Base-by-base conservation (phyloP, 441 rosid species). In the Pelargonium myrrhifolium region DNA sequence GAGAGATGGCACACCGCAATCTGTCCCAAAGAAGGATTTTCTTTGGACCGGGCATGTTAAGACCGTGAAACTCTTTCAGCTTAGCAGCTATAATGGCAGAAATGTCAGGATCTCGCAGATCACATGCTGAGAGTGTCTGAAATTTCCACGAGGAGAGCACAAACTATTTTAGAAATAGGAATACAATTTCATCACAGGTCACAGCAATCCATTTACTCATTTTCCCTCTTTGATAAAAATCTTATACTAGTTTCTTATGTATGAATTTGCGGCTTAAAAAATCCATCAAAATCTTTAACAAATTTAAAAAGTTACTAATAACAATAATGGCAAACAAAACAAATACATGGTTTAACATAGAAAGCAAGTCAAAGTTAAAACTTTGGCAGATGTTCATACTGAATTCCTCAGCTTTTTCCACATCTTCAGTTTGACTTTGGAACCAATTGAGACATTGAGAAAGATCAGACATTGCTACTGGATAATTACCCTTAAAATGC, bases 81-180 rank as follows among this genome's bases (percentile, higher is more conserved):
- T 87, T 93, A 72, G 86, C 79, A 1, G 96, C 97, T 89, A 88
- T 82, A 45, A 86, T 89, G 66, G 76, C 81, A 68, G 96, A 91
- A 75, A 82, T 80, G 66, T 62, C 82, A 11, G 90, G 90, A 84
- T 91, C 87, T 74, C 84, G 85, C 78, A 89, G 81, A 79, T 93
- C 96, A 76, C 75, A 37, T 61, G 96, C 96, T 47, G 96, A 86
- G 2, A 94, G 67, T 3, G 97, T 91, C 97, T 93, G 88, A 75
- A 78, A 80, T 74, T 71, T 74, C 66, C 18, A 76, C 9, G 40
- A 21, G 59, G 40, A 64, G 72, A 75, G 64, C 62, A 59, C 24
- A 62, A 65, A 47, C n/a, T 12, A 47, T 47, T 47, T 47, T 47
- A 47, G 53, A 47, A 12, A 12, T 28, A n/a, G 20, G 56, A n/a